Conservation (phyloP, 1,284 basidiomycete genomes). For the Irpex sp. region DNA sequence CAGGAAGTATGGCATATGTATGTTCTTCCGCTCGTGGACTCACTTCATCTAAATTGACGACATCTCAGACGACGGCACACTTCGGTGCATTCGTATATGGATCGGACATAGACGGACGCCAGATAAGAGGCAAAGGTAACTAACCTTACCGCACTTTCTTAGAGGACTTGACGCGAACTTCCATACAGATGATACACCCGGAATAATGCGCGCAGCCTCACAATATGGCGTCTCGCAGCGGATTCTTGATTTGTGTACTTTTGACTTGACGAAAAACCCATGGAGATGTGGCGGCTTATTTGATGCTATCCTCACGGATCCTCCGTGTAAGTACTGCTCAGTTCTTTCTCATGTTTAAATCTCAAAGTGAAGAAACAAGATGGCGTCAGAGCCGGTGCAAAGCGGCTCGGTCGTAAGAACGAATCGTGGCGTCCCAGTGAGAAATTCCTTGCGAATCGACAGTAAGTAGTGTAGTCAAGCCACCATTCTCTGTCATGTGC, state of each 20-base stretch:
- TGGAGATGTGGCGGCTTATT: constrained; percentile 88
- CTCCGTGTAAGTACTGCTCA: constrained; percentile 65
- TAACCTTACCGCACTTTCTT: neutral
- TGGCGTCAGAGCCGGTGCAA: constrained; percentile 95
- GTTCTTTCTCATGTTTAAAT: neutral
- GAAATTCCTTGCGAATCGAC: constrained; percentile 15
- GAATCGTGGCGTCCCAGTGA: constrained; percentile 1
- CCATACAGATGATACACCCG: constrained; percentile 46
- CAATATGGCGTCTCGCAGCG: constrained; percentile 81
- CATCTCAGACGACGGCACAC: constrained; percentile 67
- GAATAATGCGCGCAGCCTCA: constrained; percentile 76
- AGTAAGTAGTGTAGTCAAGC: constrained; percentile 18
- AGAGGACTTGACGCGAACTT: constrained; percentile 8
- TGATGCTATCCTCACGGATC: constrained; percentile 94
- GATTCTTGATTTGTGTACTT: constrained; percentile 85
- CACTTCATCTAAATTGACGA: neutral
- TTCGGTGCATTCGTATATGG: constrained; percentile 90
- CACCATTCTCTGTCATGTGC: neutral
- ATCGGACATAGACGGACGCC: constrained; percentile 96
- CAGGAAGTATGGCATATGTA: constrained; percentile 94
- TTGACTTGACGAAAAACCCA: constrained; percentile 88
- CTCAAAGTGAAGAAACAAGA: constrained; percentile 42
- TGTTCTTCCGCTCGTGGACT: constrained; percentile 16
- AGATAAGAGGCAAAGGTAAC: constrained; percentile 89
- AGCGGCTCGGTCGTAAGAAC: constrained; percentile 80